Base-by-base conservation (phyloP, 768 basidiomycete species). In the Tubosaeta brunneosetosa region DNA sequence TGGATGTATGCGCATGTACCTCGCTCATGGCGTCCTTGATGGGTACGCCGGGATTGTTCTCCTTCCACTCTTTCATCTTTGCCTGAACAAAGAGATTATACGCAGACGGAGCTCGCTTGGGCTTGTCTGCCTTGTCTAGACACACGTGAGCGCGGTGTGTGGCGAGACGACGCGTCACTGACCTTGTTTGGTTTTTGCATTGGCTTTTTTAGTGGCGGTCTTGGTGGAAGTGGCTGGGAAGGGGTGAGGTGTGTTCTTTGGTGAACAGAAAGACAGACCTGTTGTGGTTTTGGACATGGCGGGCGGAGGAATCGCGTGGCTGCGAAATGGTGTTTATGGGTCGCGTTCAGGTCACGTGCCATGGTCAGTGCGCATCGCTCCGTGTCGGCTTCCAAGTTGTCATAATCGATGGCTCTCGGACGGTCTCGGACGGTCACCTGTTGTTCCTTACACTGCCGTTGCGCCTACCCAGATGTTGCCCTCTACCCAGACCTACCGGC, bases 81-180 rank as follows among this genome's bases (percentile, higher is more conserved):
- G 73, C 73, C 53, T 77, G 74, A 58, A 83, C 77, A 61, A 77
- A 85, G 41, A 76, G 65, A 60, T 84, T 81, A 63, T 85, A 85
- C 13, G 80, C 78, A 1, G 73, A 75, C 1, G 82, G 82, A n/a
- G 75, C 70, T 44, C 83, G 81, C 58, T 83, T 83, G 11, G 74
- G 69, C 57, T 81, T 82, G 43, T 75, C 77, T 17, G 64, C 71
- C 9, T 69, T 75, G 53, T 71, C 76, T 64, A 36, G 37, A 46
- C 26, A 45, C 34, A 17, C 3, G 45, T 54, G 17, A 53, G 25
- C 19, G 11, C n/a, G 32, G 41, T 29, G 40, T 12, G 9, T 3
- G 31, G 43, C 42, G 41, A 49, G 43, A 19, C 19, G 54, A 33
- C 22, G 52, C 47, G 45, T 36, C 22, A 63, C 70, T 12, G 44